Percentiles rank a stretch among this genome's conserved stretches.
Evolutionary conservation across 225 moss, liverwort and hornwort species (phyloP).

Genomic region (Rhytidiadelphus loreus): DNA sequence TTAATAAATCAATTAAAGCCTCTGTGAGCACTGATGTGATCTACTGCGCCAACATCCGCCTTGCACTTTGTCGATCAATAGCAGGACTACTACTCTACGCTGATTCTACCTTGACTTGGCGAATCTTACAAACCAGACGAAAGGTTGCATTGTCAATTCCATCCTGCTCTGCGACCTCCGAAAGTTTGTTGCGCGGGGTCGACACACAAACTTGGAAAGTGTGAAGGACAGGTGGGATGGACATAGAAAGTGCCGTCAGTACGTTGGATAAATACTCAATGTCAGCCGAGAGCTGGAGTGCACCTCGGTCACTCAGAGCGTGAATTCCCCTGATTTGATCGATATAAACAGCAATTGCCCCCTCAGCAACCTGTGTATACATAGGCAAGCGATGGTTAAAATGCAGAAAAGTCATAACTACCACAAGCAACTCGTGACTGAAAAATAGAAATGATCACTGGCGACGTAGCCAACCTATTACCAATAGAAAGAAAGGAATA

Average conservation of each 20-base stretch:
- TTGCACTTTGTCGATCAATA: background rate
- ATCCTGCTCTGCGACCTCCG: conserved; percentile 65
- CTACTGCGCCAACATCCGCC: background rate
- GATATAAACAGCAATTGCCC: conserved; percentile 78
- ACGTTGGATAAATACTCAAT: conserved; percentile 96
- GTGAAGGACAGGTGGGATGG: conserved; percentile 67
- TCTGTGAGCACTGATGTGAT: background rate
- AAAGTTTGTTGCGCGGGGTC: conserved; percentile 57
- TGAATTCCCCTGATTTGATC: conserved; percentile 96
- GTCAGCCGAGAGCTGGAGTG: conserved; percentile 88
- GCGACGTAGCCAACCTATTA: background rate
- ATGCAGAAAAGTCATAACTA: background rate
- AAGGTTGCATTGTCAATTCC: conserved; percentile 69
- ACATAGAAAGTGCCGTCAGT: conserved; percentile 88
- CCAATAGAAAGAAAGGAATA: background rate
- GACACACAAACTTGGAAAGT: conserved; percentile 89
- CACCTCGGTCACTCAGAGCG: conserved; percentile 72
- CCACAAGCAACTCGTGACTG: background rate
- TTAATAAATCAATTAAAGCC: background rate
- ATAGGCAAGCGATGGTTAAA: background rate
- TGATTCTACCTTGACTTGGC: conserved; percentile 65
- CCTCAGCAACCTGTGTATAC: conserved; percentile 78
- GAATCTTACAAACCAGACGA: conserved; percentile 93
- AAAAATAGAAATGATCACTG: background rate
- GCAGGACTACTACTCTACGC: background rate